Base-by-base conservation (phyloP, 2,329 filamentous ascomycete species). In the Curvularia sp. region DNA sequence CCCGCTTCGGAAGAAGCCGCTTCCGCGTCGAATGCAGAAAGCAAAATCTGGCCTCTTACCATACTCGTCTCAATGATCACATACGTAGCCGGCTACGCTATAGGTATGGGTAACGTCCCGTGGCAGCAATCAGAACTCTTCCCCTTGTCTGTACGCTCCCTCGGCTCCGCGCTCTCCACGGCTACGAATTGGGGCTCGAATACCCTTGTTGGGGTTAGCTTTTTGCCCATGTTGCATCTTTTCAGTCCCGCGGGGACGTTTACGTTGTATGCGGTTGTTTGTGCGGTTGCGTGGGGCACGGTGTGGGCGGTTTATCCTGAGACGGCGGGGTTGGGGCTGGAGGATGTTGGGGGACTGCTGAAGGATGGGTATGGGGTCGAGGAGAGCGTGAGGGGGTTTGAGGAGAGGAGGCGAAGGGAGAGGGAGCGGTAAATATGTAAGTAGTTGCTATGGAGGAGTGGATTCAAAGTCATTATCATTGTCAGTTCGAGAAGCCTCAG, bases 101-200 rank as follows among this genome's bases (percentile, higher is more conserved):
- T 93, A 1, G 94, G 94, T 2, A 83, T 98, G 2, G 94, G 94
- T 8, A 96, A 93, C 68, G 92, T 98, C 2, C 93, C 94, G 0
- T 98, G 94, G 94, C 94, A 97, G 83, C 93, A 97, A 79, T 92
- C 89, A 67, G 94, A 98, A 79, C 73, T 97, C 30, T 97, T 97
- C 72, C 90, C 93, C 0, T 81, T 93, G 47, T 83, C 84, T 28
- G 90, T 93, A 45, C 87, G 91, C 48, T 88, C 88, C 4, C 77
- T 92, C 1, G 91, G 91, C 27, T 91, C 88, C 57, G 88, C 88
- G 0, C 76, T 92, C 5, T 85, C 89, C 1, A 94, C 93, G 7
- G 89, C 88, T 5, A 96, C 91, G 6, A 97, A 90, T 71, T 98
- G 94, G 94, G 85, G 84, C 3, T 88, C 89, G 23, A 98, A 98